Evolutionary conservation across 2,329 filamentous ascomycete genomes (phyloP).

Genomic region (Gliomastix tumulicola): DNA sequence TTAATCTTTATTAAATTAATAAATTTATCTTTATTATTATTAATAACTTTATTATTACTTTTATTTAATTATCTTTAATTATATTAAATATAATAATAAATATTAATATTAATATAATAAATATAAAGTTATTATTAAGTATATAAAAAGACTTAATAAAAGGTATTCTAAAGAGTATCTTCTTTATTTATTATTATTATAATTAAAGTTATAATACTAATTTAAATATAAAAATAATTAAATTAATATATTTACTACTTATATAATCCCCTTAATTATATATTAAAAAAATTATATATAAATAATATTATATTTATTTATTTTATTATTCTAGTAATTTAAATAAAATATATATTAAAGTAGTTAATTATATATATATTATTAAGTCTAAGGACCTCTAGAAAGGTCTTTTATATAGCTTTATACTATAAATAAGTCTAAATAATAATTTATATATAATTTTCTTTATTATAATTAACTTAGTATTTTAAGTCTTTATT

Average conservation of each 20-base stretch:
- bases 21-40: not conserved
- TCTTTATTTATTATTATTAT: not conserved
- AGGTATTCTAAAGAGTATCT: not conserved
- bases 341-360: slow-evolving; percentile 1
- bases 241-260: not conserved
- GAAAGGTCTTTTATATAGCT: too few relatives aligned
- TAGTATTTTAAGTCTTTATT: not conserved
- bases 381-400: not conserved
- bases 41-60: not conserved
- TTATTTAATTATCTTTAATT: slow-evolving; percentile 1
- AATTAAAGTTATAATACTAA: not conserved
- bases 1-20: not conserved
- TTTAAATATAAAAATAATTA: not conserved
- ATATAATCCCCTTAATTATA: not conserved
- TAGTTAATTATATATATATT: slow-evolving; percentile 2
- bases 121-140: slow-evolving; percentile 1
- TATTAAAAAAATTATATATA: not conserved
- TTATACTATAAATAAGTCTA: not conserved
- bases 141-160: slow-evolving; percentile 1
- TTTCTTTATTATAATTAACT: not conserved
- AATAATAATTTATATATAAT: not conserved
- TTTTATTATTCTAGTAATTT: not conserved
- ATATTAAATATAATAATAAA: slow-evolving; percentile 1
- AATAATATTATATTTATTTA: not conserved
- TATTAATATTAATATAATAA: not conserved